Conservation (phyloP, 441 rosid species). For the Pelargonium australe region DNA sequence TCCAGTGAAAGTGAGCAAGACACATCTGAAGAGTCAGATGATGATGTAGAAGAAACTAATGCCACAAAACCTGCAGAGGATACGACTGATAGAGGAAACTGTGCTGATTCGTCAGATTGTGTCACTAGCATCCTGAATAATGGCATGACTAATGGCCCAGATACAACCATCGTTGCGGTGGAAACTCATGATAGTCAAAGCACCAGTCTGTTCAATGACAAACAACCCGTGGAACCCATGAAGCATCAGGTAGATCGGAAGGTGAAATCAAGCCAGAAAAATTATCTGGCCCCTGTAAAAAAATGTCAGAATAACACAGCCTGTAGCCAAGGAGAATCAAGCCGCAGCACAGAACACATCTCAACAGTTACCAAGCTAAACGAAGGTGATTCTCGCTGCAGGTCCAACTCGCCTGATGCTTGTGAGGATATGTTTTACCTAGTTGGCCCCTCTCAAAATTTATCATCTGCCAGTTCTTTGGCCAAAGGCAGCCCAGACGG, state of each 20-base stretch:
- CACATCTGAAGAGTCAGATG: constrained; percentile 33
- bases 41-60: constrained; percentile 33
- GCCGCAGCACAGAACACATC: constrained; percentile 28
- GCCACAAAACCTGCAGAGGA: constrained; percentile 25
- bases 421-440: constrained; percentile 32
- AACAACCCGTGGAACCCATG: constrained; percentile 23
- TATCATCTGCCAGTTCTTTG: constrained; percentile 36
- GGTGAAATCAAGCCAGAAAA: constrained; percentile 30
- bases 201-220: constrained; percentile 17
- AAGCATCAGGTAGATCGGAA: constrained; percentile 20
- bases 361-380: constrained; percentile 25
- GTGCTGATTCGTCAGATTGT: constrained; percentile 31
- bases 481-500: constrained; percentile 33
- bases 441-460: constrained; percentile 27
- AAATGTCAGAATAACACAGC: constrained; percentile 27
- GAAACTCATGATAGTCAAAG: constrained; percentile 30
- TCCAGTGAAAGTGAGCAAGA: constrained; percentile 39
- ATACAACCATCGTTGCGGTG: constrained; percentile 19
- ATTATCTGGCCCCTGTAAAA: constrained; percentile 24
- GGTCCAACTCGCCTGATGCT: constrained; percentile 27
- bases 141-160: constrained; percentile 21
- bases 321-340: constrained; percentile 33
- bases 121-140: constrained; percentile 25
- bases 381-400: constrained; percentile 27
- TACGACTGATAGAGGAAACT: constrained; percentile 22